A percentile compares a stretch with the other conserved stretches of the same genome.
These are phyloP conservation scores for Heimioporus sp. DNA, from an alignment of 768 basidiomycete genomes.

Conservation along the genomic window DNA sequence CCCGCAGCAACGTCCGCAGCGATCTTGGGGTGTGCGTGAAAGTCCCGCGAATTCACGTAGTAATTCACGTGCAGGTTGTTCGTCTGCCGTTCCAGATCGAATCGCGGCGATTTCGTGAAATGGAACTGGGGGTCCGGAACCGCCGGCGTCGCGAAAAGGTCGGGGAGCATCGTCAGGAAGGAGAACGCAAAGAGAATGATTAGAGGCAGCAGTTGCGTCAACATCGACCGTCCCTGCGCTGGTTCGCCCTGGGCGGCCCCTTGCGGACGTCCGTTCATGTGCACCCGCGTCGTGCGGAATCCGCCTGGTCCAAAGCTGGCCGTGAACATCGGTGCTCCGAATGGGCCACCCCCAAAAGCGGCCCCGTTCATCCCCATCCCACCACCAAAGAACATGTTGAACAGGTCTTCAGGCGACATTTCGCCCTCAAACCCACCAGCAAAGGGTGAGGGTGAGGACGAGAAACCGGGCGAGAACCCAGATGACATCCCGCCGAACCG, in stretches of 20 bases:
- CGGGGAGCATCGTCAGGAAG: constrained; percentile 76
- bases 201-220: constrained; percentile 82
- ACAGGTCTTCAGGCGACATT: constrained; percentile 92
- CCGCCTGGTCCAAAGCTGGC: constrained; percentile 80
- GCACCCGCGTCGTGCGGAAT: constrained; percentile 67
- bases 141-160: constrained; percentile 61
- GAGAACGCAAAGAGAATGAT: constrained; percentile 84
- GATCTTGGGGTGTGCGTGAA: constrained; percentile 72
- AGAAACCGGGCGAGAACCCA: constrained; percentile 47
- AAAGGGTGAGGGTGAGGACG: constrained; percentile 46
- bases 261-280: constrained; percentile 36
- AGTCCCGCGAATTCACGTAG: constrained; percentile 79
- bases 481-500: constrained; percentile 71
- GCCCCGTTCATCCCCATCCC: constrained; percentile 44
- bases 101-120: constrained; percentile 59
- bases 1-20: constrained; percentile 64
- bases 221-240: constrained; percentile 52
- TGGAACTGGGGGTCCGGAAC: constrained; percentile 80
- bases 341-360: constrained; percentile 56
- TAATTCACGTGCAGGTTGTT: constrained; percentile 70
- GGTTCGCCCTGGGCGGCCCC: constrained; percentile 36
- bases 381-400: constrained; percentile 97
- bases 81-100: constrained; percentile 72
- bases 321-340: constrained; percentile 58
- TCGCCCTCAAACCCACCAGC: constrained; percentile 70